These are phyloP conservation scores for Dactylonectria estremocensis DNA, from an alignment of 2,329 filamentous ascomycete genomes.

Conservation along the genomic window DNA sequence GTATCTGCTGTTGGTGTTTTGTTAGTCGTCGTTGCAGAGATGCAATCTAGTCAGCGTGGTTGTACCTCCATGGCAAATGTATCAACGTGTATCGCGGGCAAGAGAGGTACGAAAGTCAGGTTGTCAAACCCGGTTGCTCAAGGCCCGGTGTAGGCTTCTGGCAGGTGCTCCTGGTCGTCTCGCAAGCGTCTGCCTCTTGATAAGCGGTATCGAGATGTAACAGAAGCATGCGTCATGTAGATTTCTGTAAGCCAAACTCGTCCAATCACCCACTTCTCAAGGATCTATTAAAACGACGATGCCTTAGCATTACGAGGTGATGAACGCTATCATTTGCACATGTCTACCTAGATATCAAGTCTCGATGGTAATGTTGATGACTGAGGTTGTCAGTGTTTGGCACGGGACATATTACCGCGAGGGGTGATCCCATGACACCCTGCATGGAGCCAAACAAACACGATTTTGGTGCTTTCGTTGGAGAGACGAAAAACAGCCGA, in stretches of 20 bases:
- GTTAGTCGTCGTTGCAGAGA: conserved; percentile 3
- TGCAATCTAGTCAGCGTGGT: neutral
- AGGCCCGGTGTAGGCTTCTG: neutral
- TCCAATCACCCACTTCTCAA: neutral
- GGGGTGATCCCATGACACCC: conserved; percentile 30
- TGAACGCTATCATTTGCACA: neutral
- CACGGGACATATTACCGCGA: conserved; percentile 36
- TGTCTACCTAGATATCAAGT: neutral
- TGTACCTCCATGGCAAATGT: neutral
- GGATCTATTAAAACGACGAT: no score
- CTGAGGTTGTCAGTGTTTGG: conserved; percentile 24
- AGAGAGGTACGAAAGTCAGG: neutral
- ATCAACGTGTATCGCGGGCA: neutral
- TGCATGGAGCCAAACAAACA: neutral
- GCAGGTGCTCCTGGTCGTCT: neutral
- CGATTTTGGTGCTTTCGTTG: neutral
- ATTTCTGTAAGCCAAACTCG: conserved; percentile 18
- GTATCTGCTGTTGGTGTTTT: neutral
- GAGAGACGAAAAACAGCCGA: neutral
- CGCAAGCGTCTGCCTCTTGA: neutral
- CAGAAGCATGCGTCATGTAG: conserved; percentile 22
- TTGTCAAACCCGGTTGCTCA: neutral
- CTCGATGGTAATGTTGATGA: neutral
- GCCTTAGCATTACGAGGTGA: neutral
- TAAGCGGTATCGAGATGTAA: neutral